Conservation (phyloP, 176 grass and related monocot genomes). For the Musa acuminata region DNA sequence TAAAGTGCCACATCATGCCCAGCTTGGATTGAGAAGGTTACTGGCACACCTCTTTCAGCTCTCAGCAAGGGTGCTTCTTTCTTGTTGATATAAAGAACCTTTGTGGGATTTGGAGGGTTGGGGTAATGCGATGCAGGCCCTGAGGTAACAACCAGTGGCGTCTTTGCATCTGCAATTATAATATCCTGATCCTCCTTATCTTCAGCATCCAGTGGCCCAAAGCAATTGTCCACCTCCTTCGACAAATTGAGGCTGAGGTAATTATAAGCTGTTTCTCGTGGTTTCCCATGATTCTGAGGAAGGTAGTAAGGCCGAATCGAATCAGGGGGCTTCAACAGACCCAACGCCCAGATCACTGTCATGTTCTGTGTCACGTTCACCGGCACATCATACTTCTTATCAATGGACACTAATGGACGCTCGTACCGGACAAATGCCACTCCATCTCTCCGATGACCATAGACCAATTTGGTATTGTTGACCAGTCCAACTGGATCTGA, state of each 20-base stretch:
- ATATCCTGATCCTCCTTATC: conserved; percentile 89
- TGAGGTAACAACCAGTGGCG: conserved; percentile 46
- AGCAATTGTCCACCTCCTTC: conserved; percentile 22
- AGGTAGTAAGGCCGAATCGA: conserved; percentile 71
- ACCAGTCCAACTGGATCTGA: conserved; percentile 25
- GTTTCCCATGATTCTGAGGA: conserved; percentile 53
- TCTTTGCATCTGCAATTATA: conserved; percentile 72
- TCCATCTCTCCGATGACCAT: conserved; percentile 74
- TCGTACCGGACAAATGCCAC: conserved; percentile 71
- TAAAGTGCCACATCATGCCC: conserved; percentile 82
- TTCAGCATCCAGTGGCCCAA: conserved; percentile 67
- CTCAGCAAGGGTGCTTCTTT: conserved; percentile 89
- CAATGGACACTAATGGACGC: conserved; percentile 40
- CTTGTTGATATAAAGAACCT: conserved; percentile 95
- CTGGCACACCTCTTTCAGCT: conserved; percentile 90
- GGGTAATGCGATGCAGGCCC: conserved; percentile 69
- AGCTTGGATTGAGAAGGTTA: conserved; percentile 84
- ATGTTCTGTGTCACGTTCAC: conserved; percentile 46
- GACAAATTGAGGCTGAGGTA: conserved; percentile 59
- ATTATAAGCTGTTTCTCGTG: conserved; percentile 35
- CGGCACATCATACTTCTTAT: conserved; percentile 57
- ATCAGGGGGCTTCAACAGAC: conserved; percentile 68
- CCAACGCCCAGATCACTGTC: conserved; percentile 80
- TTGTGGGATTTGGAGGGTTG: conserved; percentile 64
- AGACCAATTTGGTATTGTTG: conserved; percentile 67